These are phyloP conservation scores for Ordospora colligata DNA, from an alignment of 371 early-diverging fungal genomes.

Conservation along the genomic window DNA sequence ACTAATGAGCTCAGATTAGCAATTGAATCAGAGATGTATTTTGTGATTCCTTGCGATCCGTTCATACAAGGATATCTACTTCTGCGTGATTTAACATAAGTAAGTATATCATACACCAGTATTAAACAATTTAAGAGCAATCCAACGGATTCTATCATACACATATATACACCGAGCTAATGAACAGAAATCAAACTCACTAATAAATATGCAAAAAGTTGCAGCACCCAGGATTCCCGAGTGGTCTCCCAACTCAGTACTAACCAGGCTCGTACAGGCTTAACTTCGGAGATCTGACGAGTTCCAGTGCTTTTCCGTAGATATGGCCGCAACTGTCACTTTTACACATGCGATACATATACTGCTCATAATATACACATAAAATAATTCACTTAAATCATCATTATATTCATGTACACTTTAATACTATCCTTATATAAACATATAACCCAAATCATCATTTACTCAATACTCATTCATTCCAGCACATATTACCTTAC, in stretches of 20 bases:
- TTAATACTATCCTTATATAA: too few species aligned
- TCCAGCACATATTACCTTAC: too few species aligned
- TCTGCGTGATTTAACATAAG: too few species aligned
- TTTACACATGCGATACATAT: background rate
- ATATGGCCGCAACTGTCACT: conserved; percentile 62
- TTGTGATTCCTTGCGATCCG: background rate
- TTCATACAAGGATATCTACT: background rate
- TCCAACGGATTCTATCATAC: too few species aligned
- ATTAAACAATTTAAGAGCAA: too few species aligned
- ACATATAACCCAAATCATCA: too few species aligned
- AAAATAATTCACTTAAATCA: too few species aligned
- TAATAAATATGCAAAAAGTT: conserved; percentile 46
- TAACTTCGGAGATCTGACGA: conserved; percentile 65
- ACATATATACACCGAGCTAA: too few species aligned
- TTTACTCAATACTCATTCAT: too few species aligned
- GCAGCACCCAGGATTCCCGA: conserved; percentile 63
- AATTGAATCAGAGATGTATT: background rate
- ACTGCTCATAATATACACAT: too few species aligned
- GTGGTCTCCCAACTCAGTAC: conserved; percentile 64
- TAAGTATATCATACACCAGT: too few species aligned
- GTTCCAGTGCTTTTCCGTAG: conserved; percentile 62
- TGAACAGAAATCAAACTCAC: background rate
- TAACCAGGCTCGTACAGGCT: conserved; percentile 62
- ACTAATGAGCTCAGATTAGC: background rate
- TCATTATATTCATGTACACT: too few species aligned